A percentile compares a stretch with the other conserved stretches of the same genome.
phyloP scores from a whole-genome alignment of 208 protist species.

The Zelonia costaricensis region DNA sequence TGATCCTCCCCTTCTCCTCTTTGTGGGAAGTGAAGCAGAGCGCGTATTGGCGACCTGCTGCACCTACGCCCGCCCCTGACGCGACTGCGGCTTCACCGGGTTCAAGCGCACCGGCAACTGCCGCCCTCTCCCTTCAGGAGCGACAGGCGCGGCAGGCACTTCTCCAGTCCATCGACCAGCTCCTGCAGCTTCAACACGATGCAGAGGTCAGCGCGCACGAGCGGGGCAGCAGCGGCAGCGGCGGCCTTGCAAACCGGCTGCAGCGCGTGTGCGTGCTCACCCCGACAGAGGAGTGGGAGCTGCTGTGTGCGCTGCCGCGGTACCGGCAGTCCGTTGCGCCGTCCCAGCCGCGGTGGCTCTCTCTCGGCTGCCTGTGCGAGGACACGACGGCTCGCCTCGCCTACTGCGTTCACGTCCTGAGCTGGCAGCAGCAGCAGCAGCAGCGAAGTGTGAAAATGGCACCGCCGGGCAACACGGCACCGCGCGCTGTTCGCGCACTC shows the following conservation, averaged over 20 bases:
- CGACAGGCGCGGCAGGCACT: slow-evolving; percentile 55
- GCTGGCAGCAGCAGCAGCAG: slow-evolving; percentile 10
- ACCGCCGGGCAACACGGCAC: background rate
- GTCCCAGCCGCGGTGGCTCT: slow-evolving; percentile 30
- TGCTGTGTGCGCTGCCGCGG: slow-evolving; percentile 42
- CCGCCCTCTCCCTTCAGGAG: slow-evolving; percentile 55
- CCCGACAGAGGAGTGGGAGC: slow-evolving; percentile 60
- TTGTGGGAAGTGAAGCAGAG: slow-evolving; percentile 60
- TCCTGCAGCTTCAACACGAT: slow-evolving; percentile 53
- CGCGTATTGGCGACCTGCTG: slow-evolving; percentile 34
- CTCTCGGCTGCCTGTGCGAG: slow-evolving; percentile 46
- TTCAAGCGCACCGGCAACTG: too few species aligned
- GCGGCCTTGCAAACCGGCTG: background rate
- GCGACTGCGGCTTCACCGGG: too few species aligned
- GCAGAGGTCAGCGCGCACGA: slow-evolving; percentile 9
- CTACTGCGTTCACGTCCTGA: slow-evolving; percentile 36
- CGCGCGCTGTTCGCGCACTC: slow-evolving; percentile 13
- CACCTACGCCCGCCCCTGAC: background rate
- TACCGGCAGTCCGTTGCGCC: slow-evolving; percentile 24
- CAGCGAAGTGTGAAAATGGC: background rate
- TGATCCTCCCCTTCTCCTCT: slow-evolving; percentile 57
- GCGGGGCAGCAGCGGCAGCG: background rate
- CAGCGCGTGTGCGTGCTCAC: slow-evolving; percentile 19
- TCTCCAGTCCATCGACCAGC: slow-evolving; percentile 54
- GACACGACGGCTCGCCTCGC: slow-evolving; percentile 34